phyloP scores from a whole-genome alignment of 176 grass and related monocot genomes.

The Sorghum bicolor region DNA sequence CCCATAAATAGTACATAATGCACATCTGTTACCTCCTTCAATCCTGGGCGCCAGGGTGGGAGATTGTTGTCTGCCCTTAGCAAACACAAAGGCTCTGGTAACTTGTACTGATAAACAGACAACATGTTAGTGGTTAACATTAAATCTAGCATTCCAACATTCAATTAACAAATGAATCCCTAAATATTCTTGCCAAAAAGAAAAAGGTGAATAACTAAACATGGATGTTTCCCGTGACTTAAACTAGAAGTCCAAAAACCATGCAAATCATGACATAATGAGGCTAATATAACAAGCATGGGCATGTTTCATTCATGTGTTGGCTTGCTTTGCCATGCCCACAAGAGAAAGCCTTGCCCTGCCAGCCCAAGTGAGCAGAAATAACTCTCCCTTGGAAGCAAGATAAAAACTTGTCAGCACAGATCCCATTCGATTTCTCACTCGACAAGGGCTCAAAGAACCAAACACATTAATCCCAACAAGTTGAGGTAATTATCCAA shows the following conservation, averaged over 20 bases:
- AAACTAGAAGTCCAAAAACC: background rate
- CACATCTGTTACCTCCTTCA: slow-evolving; percentile 72
- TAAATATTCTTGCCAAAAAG: background rate
- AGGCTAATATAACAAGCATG: background rate
- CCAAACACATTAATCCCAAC: background rate
- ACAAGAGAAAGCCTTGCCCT: background rate
- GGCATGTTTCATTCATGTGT: background rate
- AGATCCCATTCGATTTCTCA: background rate
- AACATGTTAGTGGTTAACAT: slow-evolving; percentile 9
- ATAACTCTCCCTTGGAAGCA: background rate
- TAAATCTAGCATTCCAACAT: slow-evolving; percentile 8
- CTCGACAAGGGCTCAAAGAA: background rate
- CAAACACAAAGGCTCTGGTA: slow-evolving; percentile 71
- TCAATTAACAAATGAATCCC: background rate
- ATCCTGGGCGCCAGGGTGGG: slow-evolving; percentile 79
- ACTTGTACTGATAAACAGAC: slow-evolving; percentile 76
- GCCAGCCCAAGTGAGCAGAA: background rate
- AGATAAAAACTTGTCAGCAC: background rate
- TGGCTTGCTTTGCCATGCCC: background rate
- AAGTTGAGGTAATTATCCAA: background rate
- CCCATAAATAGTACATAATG: background rate
- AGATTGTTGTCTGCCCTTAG: slow-evolving; percentile 92
- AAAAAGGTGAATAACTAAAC: background rate
- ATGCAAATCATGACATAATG: background rate
- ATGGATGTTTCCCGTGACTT: background rate